phyloP scores from a whole-genome alignment of 2,329 filamentous ascomycete genomes.

The Fusarium circinatum region DNA sequence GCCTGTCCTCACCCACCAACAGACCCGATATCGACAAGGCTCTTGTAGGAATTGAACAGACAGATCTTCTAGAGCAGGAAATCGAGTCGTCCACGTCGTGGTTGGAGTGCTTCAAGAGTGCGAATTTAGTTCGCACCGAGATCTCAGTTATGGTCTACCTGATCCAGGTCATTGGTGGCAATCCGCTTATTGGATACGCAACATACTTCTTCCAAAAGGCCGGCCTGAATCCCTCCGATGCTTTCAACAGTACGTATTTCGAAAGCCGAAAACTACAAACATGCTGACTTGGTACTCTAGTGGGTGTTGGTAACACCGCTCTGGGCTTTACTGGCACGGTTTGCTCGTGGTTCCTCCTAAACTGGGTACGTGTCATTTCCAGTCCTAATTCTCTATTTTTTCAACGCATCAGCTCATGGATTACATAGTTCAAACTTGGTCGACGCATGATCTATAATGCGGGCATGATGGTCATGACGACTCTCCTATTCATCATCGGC shows the following conservation, averaged over 20 bases:
- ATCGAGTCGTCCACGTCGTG: slow-evolving; percentile 53
- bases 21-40: slow-evolving; percentile 55
- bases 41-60: slow-evolving; percentile 74
- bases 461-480: slow-evolving; percentile 54
- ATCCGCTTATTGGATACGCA: slow-evolving; percentile 52
- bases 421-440: slow-evolving; percentile 42
- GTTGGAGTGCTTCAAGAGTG: slow-evolving; percentile 59
- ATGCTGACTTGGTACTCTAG: slow-evolving; percentile 30
- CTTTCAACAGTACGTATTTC: slow-evolving; percentile 41
- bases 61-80: slow-evolving; percentile 55
- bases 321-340: slow-evolving; percentile 56
- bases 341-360: slow-evolving; percentile 52
- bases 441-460: slow-evolving; percentile 54
- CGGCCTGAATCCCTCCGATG: slow-evolving; percentile 51
- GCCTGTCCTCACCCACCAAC: slow-evolving; percentile 47
- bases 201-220: slow-evolving; percentile 62
- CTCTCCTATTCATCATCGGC: slow-evolving; percentile 53
- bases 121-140: slow-evolving; percentile 57
- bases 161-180: slow-evolving; percentile 53
- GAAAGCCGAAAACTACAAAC: background rate
- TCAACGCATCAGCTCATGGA: background rate
- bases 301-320: slow-evolving; percentile 52
- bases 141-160: slow-evolving; percentile 56
- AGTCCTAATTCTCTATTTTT: rapidly evolving
- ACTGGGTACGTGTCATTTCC: background rate